Conservation (phyloP, 371 early-diverging fungal genomes). For the Apophysomyces variabilis region DNA sequence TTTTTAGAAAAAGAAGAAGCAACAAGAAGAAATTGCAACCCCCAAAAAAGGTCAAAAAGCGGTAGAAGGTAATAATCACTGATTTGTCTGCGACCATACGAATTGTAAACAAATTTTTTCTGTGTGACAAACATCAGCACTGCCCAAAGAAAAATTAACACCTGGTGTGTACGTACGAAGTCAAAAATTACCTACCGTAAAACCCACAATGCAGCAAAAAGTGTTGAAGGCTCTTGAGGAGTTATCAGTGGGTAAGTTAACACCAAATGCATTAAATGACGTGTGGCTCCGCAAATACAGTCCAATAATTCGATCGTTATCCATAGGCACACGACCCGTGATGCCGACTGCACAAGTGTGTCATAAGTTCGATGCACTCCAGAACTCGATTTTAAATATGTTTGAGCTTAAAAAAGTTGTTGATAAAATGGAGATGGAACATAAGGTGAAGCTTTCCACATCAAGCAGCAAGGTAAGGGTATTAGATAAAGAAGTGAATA, state of each 20-base stretch:
- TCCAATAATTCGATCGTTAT: conserved; percentile 18
- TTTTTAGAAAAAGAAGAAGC: conserved; percentile 38
- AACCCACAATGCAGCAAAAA: conserved; percentile 65
- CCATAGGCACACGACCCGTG: conserved; percentile 60
- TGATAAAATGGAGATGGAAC: conserved; percentile 78
- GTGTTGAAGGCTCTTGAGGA: conserved; percentile 72
- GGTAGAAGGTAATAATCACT: conserved; percentile 17
- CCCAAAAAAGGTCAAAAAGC: conserved; percentile 33
- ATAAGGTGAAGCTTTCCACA: conserved; percentile 55
- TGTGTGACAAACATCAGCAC: conserved; percentile 33
- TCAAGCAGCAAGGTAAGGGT: conserved; percentile 16
- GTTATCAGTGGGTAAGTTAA: conserved; percentile 56
- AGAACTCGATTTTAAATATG: conserved; percentile 67
- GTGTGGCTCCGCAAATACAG: not conserved
- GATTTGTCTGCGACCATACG: not conserved
- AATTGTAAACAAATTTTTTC: conserved; percentile 8
- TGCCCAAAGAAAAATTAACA: conserved; percentile 67
- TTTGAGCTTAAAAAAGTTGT: conserved; percentile 78
- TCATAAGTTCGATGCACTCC: conserved; percentile 74
- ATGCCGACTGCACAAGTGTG: conserved; percentile 82
- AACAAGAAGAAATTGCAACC: conserved; percentile 19
- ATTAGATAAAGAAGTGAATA: not conserved
- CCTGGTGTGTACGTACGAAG: conserved; percentile 81
- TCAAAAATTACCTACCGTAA: conserved; percentile 68
- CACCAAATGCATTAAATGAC: not conserved